Evolutionary conservation across 768 basidiomycete species (phyloP), one percentile per base, ranked within the genome.

Genomic region (Hortiboletus campestris): DNA sequence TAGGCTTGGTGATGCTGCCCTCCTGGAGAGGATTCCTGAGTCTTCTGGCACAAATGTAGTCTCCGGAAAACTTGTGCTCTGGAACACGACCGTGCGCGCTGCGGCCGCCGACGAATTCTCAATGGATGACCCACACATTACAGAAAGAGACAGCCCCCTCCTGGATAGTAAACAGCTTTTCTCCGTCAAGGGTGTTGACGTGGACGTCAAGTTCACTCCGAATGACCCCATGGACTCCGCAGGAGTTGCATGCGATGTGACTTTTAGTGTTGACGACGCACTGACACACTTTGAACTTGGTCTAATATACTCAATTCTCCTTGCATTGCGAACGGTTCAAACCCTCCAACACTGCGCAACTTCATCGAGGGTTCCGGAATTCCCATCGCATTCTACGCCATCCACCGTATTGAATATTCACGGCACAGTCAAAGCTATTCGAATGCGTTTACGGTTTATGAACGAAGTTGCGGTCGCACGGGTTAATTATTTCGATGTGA

Each of bases 101-200:
- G 83, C 86, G 29, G 76, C 85, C 32, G 81, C 88, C 2, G 89
- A 86, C 9, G 77, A 75, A 56, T 87, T 83, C 62, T 85, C 83
- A 40, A 79, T 84, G 39, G 85, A 90, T 67, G 83, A 88, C 65
- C 84, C 85, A 14, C 75, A 78, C 51, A 75, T 85, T 38, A 75
- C 75, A 12, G 83, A 84, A 49, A 72, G 77, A 50, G 81, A 84
- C 51, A 81, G 81, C 54, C 71, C 77, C 19, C 65, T 67, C 49
- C 71, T 78, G 60, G 57, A 69, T 54, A 39, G 62, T 66, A 52
- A 78, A 74, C 62, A 79, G 76, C 51, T 82, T 57, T 51, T 87
- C 4, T 70, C 72, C 19, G 66, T 84, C 45, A 66, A 71, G 36
- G 61, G 73, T 38, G 60, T 69, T 35, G 62, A 62, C 13, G 60